Conservation (phyloP, 2,329 filamentous ascomycete species). For the Periconia macrospinosa region DNA sequence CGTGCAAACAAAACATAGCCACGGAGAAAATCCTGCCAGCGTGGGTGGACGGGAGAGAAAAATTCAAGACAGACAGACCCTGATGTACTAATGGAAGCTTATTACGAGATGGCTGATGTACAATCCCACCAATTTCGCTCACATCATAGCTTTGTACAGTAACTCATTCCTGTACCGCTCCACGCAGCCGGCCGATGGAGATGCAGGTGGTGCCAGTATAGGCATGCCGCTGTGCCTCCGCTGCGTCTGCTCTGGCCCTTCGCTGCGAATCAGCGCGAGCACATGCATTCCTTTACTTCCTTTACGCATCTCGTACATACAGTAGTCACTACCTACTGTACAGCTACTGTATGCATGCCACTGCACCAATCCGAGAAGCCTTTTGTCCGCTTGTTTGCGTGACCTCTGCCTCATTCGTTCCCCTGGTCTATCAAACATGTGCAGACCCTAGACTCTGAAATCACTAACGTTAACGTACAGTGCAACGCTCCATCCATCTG, state of each 20-base stretch:
- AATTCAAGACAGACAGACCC: not conserved
- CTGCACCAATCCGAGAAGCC: not conserved
- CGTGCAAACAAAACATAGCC: not conserved
- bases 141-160: too few relatives aligned
- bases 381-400: not conserved
- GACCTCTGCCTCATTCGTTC: too few relatives aligned
- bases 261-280: conserved; percentile 11
- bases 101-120: not conserved
- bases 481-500: not conserved
- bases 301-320: too few relatives aligned
- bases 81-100: not conserved
- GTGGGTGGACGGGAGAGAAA: too few relatives aligned
- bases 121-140: too few relatives aligned
- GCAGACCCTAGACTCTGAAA: conserved; percentile 1
- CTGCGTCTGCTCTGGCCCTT: too few relatives aligned
- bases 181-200: too few relatives aligned
- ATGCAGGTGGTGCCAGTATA: not conserved
- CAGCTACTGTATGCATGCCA: not conserved
- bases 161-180: too few relatives aligned
- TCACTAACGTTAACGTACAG: too few relatives aligned
- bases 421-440: too few relatives aligned
- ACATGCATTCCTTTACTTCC: conserved; percentile 13
- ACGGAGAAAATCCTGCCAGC: not conserved
- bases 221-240: not conserved
- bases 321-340: not conserved